Percentiles rank a stretch among this genome's conserved stretches.
These are phyloP conservation scores for Kodamaea derodonti DNA, from an alignment of 1,139 yeast genomes.

Conservation along the genomic window DNA sequence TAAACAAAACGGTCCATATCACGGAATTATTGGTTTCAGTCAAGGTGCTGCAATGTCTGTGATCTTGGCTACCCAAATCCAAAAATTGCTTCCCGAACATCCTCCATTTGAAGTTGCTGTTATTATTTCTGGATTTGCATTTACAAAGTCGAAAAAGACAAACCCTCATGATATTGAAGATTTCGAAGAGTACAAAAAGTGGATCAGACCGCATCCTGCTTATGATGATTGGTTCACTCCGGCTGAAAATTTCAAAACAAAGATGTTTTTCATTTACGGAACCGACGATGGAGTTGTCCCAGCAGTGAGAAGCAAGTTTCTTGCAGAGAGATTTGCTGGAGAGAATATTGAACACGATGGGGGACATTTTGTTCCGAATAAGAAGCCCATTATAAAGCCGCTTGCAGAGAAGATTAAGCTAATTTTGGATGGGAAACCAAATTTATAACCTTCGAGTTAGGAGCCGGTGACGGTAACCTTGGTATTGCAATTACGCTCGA, in stretches of 20 bases:
- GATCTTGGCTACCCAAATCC: slow-evolving; percentile 44
- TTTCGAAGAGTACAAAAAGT: slow-evolving; percentile 9
- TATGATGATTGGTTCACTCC: slow-evolving; percentile 18
- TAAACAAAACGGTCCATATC: slow-evolving; percentile 75
- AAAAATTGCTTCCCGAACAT: slow-evolving; percentile 35
- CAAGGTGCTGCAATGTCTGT: slow-evolving; percentile 91
- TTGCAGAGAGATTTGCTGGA: slow-evolving; percentile 18
- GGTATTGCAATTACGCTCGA: too few relatives aligned
- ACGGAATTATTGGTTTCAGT: slow-evolving; percentile 84
- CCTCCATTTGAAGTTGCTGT: slow-evolving; percentile 45
- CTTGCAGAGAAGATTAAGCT: slow-evolving; percentile 1
- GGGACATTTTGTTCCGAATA: slow-evolving; percentile 36
- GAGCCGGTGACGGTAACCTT: too few relatives aligned
- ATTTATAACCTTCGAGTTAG: too few relatives aligned
- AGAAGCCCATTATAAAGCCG: neutral
- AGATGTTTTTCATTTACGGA: slow-evolving; percentile 30
- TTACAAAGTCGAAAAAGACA: slow-evolving; percentile 33
- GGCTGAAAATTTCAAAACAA: slow-evolving; percentile 17
- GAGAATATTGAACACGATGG: slow-evolving; percentile 30
- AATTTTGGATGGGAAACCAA: neutral
- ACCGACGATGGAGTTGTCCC: slow-evolving; percentile 33
- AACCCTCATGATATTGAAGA: slow-evolving; percentile 17
- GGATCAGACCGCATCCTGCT: slow-evolving; percentile 5
- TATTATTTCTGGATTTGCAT: slow-evolving; percentile 54
- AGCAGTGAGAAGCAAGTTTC: slow-evolving; percentile 25